These are phyloP conservation scores for Brassica cretica DNA, from an alignment of 345 rosid genomes.

Conservation along the genomic window DNA sequence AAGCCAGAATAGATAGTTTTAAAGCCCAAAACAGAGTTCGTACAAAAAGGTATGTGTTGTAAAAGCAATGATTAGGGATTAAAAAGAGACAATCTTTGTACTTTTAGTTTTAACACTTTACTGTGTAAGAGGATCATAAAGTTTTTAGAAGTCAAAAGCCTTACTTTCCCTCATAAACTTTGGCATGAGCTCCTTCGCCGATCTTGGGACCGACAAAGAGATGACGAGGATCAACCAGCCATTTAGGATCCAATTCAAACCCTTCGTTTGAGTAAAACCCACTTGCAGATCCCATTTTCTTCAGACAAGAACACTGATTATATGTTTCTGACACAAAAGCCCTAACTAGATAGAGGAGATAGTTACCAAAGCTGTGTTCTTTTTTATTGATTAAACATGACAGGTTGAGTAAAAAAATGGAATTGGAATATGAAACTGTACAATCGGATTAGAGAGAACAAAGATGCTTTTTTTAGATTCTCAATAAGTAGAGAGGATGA, in stretches of 20 bases:
- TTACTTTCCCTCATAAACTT: slow-evolving; percentile 98
- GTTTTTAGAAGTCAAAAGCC: slow-evolving; percentile 39
- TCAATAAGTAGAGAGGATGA: slow-evolving; percentile 8
- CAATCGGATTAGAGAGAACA: neutral
- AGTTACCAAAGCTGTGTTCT: slow-evolving; percentile 15
- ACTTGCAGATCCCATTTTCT: slow-evolving; percentile 78
- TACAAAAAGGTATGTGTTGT: neutral
- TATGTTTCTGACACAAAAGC: neutral
- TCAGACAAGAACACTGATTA: neutral
- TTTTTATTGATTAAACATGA: slow-evolving; percentile 35
- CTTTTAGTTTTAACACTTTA: neutral
- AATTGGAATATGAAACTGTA: slow-evolving; percentile 29
- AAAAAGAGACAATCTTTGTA: slow-evolving; percentile 4
- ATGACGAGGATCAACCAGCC: slow-evolving; percentile 88
- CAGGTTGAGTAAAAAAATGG: slow-evolving; percentile 18
- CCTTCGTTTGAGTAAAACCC: slow-evolving; percentile 58
- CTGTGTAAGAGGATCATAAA: slow-evolving; percentile 5
- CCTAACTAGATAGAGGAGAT: slow-evolving; percentile 19
- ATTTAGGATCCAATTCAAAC: slow-evolving; percentile 73
- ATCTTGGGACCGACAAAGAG: slow-evolving; percentile 96
- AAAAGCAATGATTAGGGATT: slow-evolving; percentile 11
- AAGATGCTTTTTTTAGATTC: slow-evolving; percentile 24
- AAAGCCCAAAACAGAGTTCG: neutral
- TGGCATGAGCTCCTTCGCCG: slow-evolving; percentile 99
- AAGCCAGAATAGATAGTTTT: neutral